These are phyloP conservation scores for Calonectria montana DNA, from an alignment of 2,329 filamentous ascomycete genomes.

Conservation along the genomic window DNA sequence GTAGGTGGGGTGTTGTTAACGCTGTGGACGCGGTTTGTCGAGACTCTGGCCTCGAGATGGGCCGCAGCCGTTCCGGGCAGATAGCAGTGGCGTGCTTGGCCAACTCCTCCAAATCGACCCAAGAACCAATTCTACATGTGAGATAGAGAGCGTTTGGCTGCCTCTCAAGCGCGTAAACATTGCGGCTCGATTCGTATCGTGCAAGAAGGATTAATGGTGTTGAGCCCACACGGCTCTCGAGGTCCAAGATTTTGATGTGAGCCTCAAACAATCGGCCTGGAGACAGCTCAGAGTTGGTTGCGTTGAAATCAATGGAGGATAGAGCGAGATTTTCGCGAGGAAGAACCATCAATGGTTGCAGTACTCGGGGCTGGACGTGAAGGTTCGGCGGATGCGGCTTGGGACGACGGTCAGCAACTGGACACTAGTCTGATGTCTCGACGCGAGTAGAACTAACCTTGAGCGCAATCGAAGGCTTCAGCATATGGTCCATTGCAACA, in stretches of 20 bases:
- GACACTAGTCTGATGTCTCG: neutral
- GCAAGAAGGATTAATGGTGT: conserved; percentile 70
- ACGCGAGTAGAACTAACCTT: conserved; percentile 53
- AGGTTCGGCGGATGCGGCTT: conserved; percentile 68
- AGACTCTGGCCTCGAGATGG: conserved; percentile 28
- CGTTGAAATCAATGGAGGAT: conserved; percentile 69
- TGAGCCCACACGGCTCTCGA: conserved; percentile 69
- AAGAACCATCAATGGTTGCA: conserved; percentile 72
- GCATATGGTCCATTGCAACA: conserved; percentile 61
- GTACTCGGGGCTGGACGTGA: conserved; percentile 62
- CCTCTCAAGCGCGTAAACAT: conserved; percentile 73
- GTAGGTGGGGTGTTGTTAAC: conserved; percentile 57
- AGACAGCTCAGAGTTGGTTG: conserved; percentile 62
- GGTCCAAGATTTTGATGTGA: conserved; percentile 71
- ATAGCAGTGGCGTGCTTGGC: conserved; percentile 58
- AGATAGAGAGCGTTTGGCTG: conserved; percentile 72
- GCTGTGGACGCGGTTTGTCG: conserved; percentile 33
- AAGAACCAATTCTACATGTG: conserved; percentile 74
- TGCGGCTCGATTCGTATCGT: conserved; percentile 64
- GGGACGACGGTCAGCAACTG: conserved; percentile 2
- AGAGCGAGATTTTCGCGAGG: conserved; percentile 70
- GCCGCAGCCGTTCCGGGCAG: conserved; percentile 45
- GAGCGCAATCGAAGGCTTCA: conserved; percentile 63
- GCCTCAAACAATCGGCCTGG: conserved; percentile 70
- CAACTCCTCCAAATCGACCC: conserved; percentile 71